A percentile compares a stretch with the other conserved stretches of the same genome.
These are phyloP conservation scores for Dictyostelium purpureum DNA, from an alignment of 78 protist genomes.

Conservation along the genomic window DNA sequence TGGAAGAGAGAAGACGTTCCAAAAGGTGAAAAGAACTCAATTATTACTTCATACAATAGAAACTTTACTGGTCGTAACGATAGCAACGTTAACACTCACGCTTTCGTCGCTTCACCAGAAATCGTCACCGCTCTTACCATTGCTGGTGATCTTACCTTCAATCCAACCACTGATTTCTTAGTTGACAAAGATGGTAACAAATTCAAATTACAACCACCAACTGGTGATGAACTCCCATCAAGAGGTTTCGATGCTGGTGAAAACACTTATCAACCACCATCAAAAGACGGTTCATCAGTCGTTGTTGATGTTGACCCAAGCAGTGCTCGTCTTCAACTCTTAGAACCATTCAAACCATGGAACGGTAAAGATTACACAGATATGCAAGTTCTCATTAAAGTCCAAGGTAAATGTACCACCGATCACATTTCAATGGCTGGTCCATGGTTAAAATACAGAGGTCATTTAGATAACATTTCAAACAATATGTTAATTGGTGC, in stretches of 20 bases:
- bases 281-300: constrained; percentile 60
- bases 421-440: constrained; percentile 98
- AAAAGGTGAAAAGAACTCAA: constrained; percentile 91
- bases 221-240: constrained; percentile 91
- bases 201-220: constrained; percentile 89
- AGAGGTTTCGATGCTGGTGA: constrained; percentile 94
- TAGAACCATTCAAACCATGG: constrained; percentile 94
- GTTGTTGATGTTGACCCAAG: constrained; percentile 89
- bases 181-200: constrained; percentile 79
- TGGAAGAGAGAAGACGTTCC: constrained; percentile 94
- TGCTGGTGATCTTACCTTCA: constrained; percentile 92
- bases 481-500: constrained; percentile 97
- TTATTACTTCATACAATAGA: constrained; percentile 97
- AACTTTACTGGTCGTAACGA: constrained; percentile 96
- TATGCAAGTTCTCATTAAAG: constrained; percentile 91
- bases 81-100: constrained; percentile 94
- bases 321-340: constrained; percentile 89
- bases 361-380: constrained; percentile 89
- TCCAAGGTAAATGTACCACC: constrained; percentile 97
- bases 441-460: constrained; percentile 98
- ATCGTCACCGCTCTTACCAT: constrained; percentile 93
- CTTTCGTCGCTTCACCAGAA: constrained; percentile 97
- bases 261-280: constrained; percentile 93
- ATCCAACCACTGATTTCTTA: constrained; percentile 92
- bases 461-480: constrained; percentile 97